Conservation (phyloP, 202 grass and related monocot genomes). For the Alloteropsis angusta region DNA sequence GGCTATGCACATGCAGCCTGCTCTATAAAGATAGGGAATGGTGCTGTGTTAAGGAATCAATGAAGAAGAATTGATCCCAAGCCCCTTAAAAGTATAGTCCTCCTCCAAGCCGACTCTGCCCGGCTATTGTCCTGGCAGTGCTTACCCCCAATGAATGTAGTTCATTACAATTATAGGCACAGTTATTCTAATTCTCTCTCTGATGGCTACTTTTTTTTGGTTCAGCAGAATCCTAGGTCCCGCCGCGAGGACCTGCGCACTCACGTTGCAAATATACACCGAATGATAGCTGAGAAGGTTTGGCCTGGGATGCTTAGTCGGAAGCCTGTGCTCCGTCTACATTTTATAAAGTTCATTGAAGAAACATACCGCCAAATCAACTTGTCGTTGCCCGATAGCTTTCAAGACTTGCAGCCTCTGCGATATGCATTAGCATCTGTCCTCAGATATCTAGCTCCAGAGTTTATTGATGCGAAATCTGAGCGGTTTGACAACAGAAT, state of each 20-base stretch:
- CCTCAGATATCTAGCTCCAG: slow-evolving; percentile 82
- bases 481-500: slow-evolving; percentile 78
- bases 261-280: slow-evolving; percentile 77
- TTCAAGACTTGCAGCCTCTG: slow-evolving; percentile 83
- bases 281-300: slow-evolving; percentile 92
- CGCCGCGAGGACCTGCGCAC: slow-evolving; percentile 78
- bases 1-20: too few species aligned
- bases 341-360: slow-evolving; percentile 82
- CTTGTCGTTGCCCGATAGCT: slow-evolving; percentile 46
- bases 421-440: slow-evolving; percentile 86
- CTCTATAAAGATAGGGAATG: too few species aligned
- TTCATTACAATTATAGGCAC: neutral
- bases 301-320: slow-evolving; percentile 87
- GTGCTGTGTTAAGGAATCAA: too few species aligned
- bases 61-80: too few species aligned
- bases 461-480: slow-evolving; percentile 81
- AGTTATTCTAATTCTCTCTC: slow-evolving; percentile 7
- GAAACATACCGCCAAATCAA: slow-evolving; percentile 74
- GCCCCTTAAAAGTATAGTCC: too few species aligned
- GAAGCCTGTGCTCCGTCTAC: slow-evolving; percentile 68
- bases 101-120: too few species aligned
- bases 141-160: too few species aligned
- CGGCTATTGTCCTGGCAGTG: too few species aligned
- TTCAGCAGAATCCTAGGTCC: slow-evolving; percentile 66
- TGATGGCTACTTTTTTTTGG: slow-evolving; percentile 29